A percentile compares a stretch with the other conserved stretches of the same genome.
Conservation (phyloP, 768 basidiomycete genomes). For the Pulveroboletus sp. region DNA sequence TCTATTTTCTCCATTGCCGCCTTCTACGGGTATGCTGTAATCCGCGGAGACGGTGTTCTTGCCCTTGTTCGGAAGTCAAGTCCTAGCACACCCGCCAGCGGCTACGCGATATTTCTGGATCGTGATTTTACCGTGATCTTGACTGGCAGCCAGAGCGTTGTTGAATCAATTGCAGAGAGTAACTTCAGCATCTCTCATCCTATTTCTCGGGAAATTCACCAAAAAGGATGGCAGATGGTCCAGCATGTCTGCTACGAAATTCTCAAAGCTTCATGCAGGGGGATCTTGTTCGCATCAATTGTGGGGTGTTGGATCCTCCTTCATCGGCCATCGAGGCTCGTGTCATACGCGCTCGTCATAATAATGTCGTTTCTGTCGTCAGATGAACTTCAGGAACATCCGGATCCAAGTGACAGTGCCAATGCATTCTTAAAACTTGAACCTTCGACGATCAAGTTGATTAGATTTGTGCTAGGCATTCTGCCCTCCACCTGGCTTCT, state of each 20-base stretch:
- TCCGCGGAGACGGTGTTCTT: conserved; percentile 1
- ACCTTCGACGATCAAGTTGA: no score
- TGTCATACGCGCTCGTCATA: neutral
- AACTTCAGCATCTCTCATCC: neutral
- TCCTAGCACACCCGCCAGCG: neutral
- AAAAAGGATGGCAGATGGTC: neutral
- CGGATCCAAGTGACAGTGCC: no score
- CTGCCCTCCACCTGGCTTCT: no score
- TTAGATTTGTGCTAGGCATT: no score
- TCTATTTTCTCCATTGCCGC: neutral
- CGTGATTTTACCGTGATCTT: neutral
- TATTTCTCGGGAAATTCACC: neutral
- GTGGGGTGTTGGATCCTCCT: neutral
- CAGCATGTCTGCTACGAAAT: neutral
- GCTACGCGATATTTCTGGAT: conserved; percentile 4
- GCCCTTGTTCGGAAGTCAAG: conserved; percentile 1
- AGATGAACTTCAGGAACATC: no score
- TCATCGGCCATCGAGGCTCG: neutral
- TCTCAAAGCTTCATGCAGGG: neutral
- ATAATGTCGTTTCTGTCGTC: no score
- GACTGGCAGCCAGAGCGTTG: neutral
- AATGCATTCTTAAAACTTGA: no score
- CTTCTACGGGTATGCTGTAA: neutral
- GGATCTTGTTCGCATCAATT: neutral
- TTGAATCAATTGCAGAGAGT: conserved; percentile 5